Evolutionary conservation across 2,329 filamentous ascomycete species (phyloP).

Genomic region (Rhinocladiella similis): DNA sequence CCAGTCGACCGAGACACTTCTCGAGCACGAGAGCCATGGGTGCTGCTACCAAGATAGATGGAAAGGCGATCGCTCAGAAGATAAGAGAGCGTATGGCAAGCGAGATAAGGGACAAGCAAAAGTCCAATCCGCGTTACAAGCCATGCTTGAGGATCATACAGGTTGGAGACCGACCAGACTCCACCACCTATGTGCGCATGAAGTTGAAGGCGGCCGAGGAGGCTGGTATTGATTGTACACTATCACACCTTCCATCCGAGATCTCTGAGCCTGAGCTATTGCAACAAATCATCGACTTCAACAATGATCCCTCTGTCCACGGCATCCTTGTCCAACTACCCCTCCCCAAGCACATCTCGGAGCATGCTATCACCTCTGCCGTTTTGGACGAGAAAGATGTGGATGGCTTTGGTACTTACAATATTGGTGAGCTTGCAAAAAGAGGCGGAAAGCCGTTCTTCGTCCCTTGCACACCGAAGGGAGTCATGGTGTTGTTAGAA

Average conservation of each 20-base stretch:
- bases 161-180: slow-evolving; percentile 92
- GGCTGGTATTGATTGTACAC: slow-evolving; percentile 86
- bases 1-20: slow-evolving; percentile 37
- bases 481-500: slow-evolving; percentile 88
- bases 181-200: slow-evolving; percentile 98
- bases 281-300: slow-evolving; percentile 75
- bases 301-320: slow-evolving; percentile 82
- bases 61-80: slow-evolving; percentile 87
- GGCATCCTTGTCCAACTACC: slow-evolving; percentile 94
- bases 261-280: slow-evolving; percentile 84
- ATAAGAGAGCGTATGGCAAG: slow-evolving; percentile 79
- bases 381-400: slow-evolving; percentile 96
- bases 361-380: slow-evolving; percentile 85
- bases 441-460: slow-evolving; percentile 87
- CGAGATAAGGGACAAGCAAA: slow-evolving; percentile 80
- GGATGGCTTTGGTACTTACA: slow-evolving; percentile 89
- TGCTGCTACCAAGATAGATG: slow-evolving; percentile 90
- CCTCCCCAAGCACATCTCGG: slow-evolving; percentile 83
- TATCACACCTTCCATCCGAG: slow-evolving; percentile 78
- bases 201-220: slow-evolving; percentile 96
- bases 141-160: slow-evolving; percentile 94
- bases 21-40: slow-evolving; percentile 68
- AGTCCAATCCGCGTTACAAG: slow-evolving; percentile 80
- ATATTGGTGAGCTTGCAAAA: slow-evolving; percentile 97
- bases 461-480: slow-evolving; percentile 93